Evolutionary conservation across 2,329 filamentous ascomycete species (phyloP).

Genomic region (Neonectria coccinea): DNA sequence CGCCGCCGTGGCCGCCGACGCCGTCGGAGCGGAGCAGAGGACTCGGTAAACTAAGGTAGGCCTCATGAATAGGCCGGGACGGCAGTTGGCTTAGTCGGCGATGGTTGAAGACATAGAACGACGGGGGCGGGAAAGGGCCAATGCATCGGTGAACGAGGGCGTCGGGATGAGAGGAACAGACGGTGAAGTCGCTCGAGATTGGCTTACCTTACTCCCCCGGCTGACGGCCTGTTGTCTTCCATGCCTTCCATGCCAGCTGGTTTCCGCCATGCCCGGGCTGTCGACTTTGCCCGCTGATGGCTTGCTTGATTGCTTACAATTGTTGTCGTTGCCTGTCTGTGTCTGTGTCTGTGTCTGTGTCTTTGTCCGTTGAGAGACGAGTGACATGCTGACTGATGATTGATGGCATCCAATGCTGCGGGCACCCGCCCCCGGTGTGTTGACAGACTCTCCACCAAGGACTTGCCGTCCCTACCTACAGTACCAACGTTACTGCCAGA

Average conservation of each 20-base stretch:
- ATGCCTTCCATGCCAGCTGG: neutral
- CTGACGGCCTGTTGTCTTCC: slow-evolving; percentile 5
- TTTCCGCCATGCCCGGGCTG: slow-evolving; percentile 5
- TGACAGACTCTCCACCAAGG: slow-evolving; percentile 12
- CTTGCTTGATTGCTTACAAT: slow-evolving; percentile 22
- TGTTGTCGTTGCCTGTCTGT: slow-evolving; percentile 4
- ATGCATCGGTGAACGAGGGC: slow-evolving; percentile 20
- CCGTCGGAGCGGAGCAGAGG: slow-evolving; percentile 22
- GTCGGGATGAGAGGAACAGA: slow-evolving; percentile 10
- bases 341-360: slow-evolving; percentile 8
- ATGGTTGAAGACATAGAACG: slow-evolving; percentile 18
- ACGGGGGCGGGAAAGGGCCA: slow-evolving; percentile 17
- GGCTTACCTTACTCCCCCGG: neutral
- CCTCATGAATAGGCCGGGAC: slow-evolving; percentile 24
- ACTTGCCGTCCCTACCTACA: no score
- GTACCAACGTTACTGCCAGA: no score
- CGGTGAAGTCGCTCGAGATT: slow-evolving; percentile 3
- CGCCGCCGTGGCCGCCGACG: slow-evolving; percentile 26
- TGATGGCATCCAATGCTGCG: slow-evolving; percentile 18
- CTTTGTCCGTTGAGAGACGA: slow-evolving; percentile 9
- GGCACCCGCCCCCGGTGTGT: slow-evolving; percentile 26
- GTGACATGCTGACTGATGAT: slow-evolving; percentile 26
- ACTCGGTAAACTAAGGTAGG: slow-evolving; percentile 26
- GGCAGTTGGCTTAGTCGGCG: slow-evolving; percentile 19
- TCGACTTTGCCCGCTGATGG: slow-evolving; percentile 18